These are phyloP conservation scores for Tulasnella sp. DNA, from an alignment of 768 basidiomycete genomes.

Conservation along the genomic window DNA sequence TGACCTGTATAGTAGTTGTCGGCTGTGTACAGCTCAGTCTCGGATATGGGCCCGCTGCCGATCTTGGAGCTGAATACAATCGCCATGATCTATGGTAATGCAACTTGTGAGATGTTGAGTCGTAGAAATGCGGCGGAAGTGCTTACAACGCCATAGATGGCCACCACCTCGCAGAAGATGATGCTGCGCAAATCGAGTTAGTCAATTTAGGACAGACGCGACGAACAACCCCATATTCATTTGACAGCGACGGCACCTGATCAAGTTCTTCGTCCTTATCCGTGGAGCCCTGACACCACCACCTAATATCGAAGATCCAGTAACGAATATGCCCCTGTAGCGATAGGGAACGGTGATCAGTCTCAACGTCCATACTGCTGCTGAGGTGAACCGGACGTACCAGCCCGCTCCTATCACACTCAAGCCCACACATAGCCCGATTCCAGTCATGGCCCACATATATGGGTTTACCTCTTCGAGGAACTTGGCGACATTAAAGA, in stretches of 20 bases:
- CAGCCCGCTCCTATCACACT: slow-evolving; percentile 94
- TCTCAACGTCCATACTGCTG: no score
- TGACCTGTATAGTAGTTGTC: slow-evolving; percentile 88
- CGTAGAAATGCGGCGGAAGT: background rate
- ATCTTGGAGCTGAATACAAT: slow-evolving; percentile 92
- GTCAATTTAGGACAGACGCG: background rate
- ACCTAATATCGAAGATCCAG: slow-evolving; percentile 91
- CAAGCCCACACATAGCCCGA: slow-evolving; percentile 86
- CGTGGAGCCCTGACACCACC: slow-evolving; percentile 90
- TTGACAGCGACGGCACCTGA: slow-evolving; percentile 49
- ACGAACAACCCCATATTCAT: background rate
- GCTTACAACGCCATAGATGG: slow-evolving; percentile 91
- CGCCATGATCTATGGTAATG: slow-evolving; percentile 68
- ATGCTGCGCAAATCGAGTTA: slow-evolving; percentile 44
- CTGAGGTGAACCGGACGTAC: slow-evolving; percentile 41
- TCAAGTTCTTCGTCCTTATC: slow-evolving; percentile 94
- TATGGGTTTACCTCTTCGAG: slow-evolving; percentile 91
- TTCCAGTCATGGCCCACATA: slow-evolving; percentile 82
- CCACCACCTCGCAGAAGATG: slow-evolving; percentile 99
- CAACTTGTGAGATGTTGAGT: background rate
- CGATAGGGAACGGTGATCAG: background rate
- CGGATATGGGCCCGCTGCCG: slow-evolving; percentile 37
- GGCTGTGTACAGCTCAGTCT: slow-evolving; percentile 62
- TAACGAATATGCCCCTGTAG: slow-evolving; percentile 91
- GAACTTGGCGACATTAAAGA: slow-evolving; percentile 90